phyloP scores from a whole-genome alignment of 1,284 basidiomycete species.

The Cryptococcus sp. region DNA sequence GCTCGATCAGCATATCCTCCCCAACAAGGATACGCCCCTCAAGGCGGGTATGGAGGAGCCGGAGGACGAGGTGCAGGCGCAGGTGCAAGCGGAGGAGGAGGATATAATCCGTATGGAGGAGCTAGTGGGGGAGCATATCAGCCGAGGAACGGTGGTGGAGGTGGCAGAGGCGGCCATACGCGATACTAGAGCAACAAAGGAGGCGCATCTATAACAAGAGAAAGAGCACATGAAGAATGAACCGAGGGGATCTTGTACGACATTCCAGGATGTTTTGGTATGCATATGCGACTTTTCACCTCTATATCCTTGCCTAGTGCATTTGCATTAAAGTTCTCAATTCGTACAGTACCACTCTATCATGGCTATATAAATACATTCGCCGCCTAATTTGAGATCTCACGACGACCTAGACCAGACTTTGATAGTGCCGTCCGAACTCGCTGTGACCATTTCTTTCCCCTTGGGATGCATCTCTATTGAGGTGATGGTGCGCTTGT shows the following conservation, averaged over 20 bases:
- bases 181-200: no score
- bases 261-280: no score
- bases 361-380: no score
- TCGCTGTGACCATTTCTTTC: slow-evolving; percentile 77
- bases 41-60: slow-evolving; percentile 10
- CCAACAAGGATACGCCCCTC: slow-evolving; percentile 17
- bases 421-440: slow-evolving; percentile 42
- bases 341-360: no score
- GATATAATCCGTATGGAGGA: slow-evolving; percentile 23
- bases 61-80: slow-evolving; percentile 14
- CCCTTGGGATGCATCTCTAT: slow-evolving; percentile 82
- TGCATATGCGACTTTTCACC: no score
- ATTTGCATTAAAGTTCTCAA: no score
- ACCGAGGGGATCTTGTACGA: no score
- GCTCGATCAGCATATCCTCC: slow-evolving; percentile 9
- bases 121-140: slow-evolving; percentile 10
- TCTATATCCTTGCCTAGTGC: no score
- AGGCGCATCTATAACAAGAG: no score
- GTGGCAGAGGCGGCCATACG: slow-evolving; percentile 11
- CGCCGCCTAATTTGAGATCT: no score
- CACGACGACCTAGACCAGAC: slow-evolving; percentile 32
- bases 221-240: no score
- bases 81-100: slow-evolving; percentile 15
- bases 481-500: slow-evolving; percentile 85
- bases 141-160: slow-evolving; percentile 15